These are phyloP conservation scores for Clathrospora elynae DNA, from an alignment of 2,329 filamentous ascomycete genomes.

Conservation along the genomic window DNA sequence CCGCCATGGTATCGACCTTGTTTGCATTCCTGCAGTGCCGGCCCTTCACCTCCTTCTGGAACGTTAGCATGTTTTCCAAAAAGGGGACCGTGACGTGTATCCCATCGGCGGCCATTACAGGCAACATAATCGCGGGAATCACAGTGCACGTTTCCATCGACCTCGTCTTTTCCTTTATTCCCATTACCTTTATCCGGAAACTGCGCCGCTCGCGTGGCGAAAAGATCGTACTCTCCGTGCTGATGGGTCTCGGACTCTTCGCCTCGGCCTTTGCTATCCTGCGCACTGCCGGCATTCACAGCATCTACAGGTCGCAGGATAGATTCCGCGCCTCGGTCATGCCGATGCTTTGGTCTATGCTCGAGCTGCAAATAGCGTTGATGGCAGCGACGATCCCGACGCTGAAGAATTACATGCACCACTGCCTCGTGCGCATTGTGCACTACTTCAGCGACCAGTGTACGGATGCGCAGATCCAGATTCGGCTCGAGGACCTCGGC, in stretches of 20 bases:
- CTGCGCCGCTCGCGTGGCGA: conserved; percentile 28
- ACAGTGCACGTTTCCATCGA: conserved; percentile 25
- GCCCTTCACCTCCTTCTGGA: conserved; percentile 35
- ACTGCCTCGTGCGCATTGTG: conserved; percentile 16
- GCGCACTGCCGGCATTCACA: conserved; percentile 25
- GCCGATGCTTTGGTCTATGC: conserved; percentile 28
- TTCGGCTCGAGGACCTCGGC: conserved; percentile 21
- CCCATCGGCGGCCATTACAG: conserved; percentile 20
- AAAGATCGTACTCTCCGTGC: conserved; percentile 28
- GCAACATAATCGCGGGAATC: conserved; percentile 30
- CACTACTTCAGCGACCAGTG: conserved; percentile 27
- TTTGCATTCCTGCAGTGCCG: conserved; percentile 37
- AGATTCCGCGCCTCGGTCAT: conserved; percentile 28
- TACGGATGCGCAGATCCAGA: conserved; percentile 18
- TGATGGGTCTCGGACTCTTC: conserved; percentile 34
- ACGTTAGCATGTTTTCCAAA: conserved; percentile 19
- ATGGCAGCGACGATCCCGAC: conserved; percentile 38
- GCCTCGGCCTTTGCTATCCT: conserved; percentile 29
- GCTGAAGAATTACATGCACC: conserved; percentile 30
- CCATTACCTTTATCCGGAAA: conserved; percentile 30
- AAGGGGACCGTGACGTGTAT: conserved; percentile 24
- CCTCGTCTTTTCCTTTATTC: conserved; percentile 28
- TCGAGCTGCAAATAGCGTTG: conserved; percentile 36
- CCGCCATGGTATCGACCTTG: conserved; percentile 23
- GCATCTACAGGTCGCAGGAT: conserved; percentile 23